These are phyloP conservation scores for Durusdinium trenchii DNA, from an alignment of 73 alveolate genomes.

Conservation along the genomic window DNA sequence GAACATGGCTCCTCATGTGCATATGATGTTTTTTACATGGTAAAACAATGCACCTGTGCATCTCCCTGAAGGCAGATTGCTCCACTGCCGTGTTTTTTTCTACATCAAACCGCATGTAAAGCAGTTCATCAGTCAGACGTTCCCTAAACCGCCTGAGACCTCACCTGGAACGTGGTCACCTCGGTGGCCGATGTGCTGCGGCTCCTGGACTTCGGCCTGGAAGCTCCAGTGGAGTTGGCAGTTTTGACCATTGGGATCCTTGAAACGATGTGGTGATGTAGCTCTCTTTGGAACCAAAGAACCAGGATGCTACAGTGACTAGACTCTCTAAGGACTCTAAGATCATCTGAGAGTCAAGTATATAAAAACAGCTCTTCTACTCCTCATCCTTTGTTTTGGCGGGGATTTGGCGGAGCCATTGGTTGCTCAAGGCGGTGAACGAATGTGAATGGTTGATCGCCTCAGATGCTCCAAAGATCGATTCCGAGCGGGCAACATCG, in stretches of 20 bases:
- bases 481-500: too few species aligned
- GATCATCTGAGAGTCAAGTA: background rate
- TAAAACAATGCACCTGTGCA: too few species aligned
- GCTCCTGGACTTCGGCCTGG: slow-evolving; percentile 72
- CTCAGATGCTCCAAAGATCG: too few species aligned
- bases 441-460: too few species aligned
- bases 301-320: too few species aligned
- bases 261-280: background rate
- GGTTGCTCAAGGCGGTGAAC: too few species aligned
- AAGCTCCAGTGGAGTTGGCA: background rate
- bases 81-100: too few species aligned
- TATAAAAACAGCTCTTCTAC: background rate
- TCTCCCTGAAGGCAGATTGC: too few species aligned
- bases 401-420: background rate
- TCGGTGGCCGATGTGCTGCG: slow-evolving; percentile 83
- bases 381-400: background rate
- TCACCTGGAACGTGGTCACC: slow-evolving; percentile 87
- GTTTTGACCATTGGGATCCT: background rate
- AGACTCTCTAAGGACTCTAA: background rate
- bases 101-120: too few species aligned
- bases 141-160: slow-evolving; percentile 60
- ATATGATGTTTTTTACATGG: too few species aligned
- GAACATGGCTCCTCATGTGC: too few species aligned
- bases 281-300: background rate
- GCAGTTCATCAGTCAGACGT: too few species aligned